These are phyloP conservation scores for Begonia fuchsioides DNA, from an alignment of 306 rosid genomes.

Conservation along the genomic window DNA sequence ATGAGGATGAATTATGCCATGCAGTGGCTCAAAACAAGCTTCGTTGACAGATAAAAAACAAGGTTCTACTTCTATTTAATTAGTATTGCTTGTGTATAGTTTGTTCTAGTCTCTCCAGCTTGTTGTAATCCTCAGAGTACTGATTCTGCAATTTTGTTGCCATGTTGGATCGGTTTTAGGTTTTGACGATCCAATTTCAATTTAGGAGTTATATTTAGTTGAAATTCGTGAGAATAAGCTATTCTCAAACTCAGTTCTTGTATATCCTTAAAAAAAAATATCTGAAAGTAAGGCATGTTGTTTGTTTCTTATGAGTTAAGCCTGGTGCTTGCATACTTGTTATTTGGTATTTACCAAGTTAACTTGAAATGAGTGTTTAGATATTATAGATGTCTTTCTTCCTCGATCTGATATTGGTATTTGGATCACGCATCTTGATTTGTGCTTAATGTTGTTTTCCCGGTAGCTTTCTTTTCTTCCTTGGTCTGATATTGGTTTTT, in stretches of 20 bases:
- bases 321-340: neutral
- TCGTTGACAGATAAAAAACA: constrained; percentile 20
- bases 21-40: constrained; percentile 97
- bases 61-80: constrained; percentile 4
- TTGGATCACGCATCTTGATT: no score
- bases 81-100: constrained; percentile 32
- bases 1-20: constrained; percentile 89
- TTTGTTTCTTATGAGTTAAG: neutral
- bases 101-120: constrained; percentile 10
- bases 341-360: no score
- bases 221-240: neutral
- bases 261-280: neutral
- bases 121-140: constrained; percentile 21
- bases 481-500: no score
- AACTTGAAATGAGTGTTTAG: no score
- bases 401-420: no score
- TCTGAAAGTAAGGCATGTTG: neutral
- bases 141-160: constrained; percentile 44
- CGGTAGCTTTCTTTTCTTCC: no score
- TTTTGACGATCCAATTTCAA: constrained; percentile 20
- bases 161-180: constrained; percentile 38
- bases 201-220: neutral
- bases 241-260: neutral
- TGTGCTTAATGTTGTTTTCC: no score
- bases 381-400: no score